Base-by-base conservation (phyloP, 2,329 filamentous ascomycete genomes). In the Phialocephala subalpina region DNA sequence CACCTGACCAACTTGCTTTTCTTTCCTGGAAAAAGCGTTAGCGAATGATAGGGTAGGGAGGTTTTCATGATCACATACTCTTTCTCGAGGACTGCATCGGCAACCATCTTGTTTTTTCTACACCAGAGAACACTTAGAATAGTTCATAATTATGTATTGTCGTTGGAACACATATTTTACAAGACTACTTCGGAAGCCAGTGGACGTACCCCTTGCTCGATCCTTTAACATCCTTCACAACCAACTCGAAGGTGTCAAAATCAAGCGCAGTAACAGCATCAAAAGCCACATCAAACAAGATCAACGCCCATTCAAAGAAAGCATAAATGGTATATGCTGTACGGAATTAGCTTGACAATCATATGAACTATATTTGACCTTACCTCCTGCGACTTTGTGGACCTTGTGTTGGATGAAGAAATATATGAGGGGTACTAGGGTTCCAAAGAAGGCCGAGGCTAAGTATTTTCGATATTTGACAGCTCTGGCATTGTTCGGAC, bases 401-500 rank as follows among this genome's bases (percentile, higher is more conserved):
- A 99, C 92, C 80, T 99, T 99, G 84, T 99, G 96, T 79, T 97
- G 96, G 70, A 99, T 97, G 78, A 97, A 99, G 78, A 94, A 99
- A 82, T 97, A 98, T 22, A 98, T 86, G 77, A 99, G 82, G 35
- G 94, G 94, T 57, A 97, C 86, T 35, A 99, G 85, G 4, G 94
- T 97, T 60, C 91, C 93, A 76, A 98, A 99, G 82, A 99, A 99
- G 47, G 90, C 85, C 36, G 87, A 83, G 3, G 92, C 93, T 62
- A 98, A 82, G 70, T 91, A 89, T 81, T 97, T 98, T 73, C 96
- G 87, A 79, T 97, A 97, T 80, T 91, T 94, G 77, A 97, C 86
- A 7, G 96, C 93, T 68, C 83, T 87, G 14, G 90, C 85, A 77
- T 97, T 97, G 64, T 90, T 88, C 12, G 95, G 94, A 79, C 94